A percentile compares a stretch with the other conserved stretches of the same genome.
These are phyloP conservation scores for Boletellus sp. DNA, from an alignment of 768 basidiomycete species.

Conservation along the genomic window DNA sequence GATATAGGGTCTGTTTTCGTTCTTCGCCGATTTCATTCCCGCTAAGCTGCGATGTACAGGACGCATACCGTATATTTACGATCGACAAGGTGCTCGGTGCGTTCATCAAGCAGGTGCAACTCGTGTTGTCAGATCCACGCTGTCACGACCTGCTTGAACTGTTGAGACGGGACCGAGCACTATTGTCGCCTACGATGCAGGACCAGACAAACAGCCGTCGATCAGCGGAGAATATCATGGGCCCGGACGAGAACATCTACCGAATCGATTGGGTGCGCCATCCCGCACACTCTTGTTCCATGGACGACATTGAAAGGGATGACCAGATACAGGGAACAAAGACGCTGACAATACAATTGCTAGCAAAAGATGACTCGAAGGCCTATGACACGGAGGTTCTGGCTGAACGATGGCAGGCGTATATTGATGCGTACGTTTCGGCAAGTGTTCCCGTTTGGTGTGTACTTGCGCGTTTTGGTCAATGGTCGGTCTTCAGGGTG, in stretches of 20 bases:
- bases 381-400: slow-evolving; percentile 74
- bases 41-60: slow-evolving; percentile 35
- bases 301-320: neutral
- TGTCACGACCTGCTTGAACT: slow-evolving; percentile 71
- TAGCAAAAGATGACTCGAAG: slow-evolving; percentile 75
- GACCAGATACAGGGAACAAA: slow-evolving; percentile 60
- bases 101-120: slow-evolving; percentile 87
- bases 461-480: neutral
- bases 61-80: slow-evolving; percentile 88
- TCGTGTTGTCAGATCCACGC: slow-evolving; percentile 62
- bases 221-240: slow-evolving; percentile 64
- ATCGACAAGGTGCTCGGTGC: slow-evolving; percentile 87
- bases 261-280: slow-evolving; percentile 72
- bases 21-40: neutral
- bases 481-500: slow-evolving; percentile 39
- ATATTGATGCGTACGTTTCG: slow-evolving; percentile 73
- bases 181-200: slow-evolving; percentile 59
- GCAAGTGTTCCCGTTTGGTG: slow-evolving; percentile 33
- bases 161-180: slow-evolving; percentile 62
- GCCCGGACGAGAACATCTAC: slow-evolving; percentile 76
- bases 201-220: slow-evolving; percentile 67
- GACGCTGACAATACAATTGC: slow-evolving; percentile 66
- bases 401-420: slow-evolving; percentile 75
- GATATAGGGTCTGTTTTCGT: slow-evolving; percentile 54
- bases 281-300: neutral